These are phyloP conservation scores for Gomphus sp. DNA, from an alignment of 1,284 basidiomycete genomes.

Conservation along the genomic window DNA sequence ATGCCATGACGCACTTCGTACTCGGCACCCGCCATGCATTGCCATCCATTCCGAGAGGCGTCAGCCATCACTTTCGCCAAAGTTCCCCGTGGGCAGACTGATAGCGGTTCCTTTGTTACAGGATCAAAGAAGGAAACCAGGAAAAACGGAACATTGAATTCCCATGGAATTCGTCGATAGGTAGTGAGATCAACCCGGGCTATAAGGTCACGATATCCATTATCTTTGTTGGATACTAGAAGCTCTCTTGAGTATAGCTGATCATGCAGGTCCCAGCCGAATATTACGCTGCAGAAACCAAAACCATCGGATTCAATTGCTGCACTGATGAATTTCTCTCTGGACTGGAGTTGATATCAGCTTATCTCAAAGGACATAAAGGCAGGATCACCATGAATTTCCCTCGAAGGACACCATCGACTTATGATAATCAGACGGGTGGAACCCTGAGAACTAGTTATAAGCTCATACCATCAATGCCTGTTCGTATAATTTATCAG, in stretches of 20 bases:
- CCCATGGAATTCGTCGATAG: conserved; percentile 87
- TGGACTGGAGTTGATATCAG: conserved; percentile 44
- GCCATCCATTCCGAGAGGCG: conserved; percentile 40
- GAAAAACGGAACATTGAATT: conserved; percentile 88
- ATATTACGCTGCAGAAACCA: conserved; percentile 89
- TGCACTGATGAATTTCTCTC: conserved; percentile 84
- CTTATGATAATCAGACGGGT: conserved; percentile 27
- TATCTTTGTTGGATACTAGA: conserved; percentile 80
- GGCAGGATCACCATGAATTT: conserved; percentile 70
- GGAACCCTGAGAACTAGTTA: neutral
- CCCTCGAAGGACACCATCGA: conserved; percentile 89
- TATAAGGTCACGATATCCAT: conserved; percentile 86
- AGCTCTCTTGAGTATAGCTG: conserved; percentile 76
- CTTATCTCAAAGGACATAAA: neutral
- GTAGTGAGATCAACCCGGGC: conserved; percentile 81
- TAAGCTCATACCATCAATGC: conserved; percentile 22
- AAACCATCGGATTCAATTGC: conserved; percentile 72
- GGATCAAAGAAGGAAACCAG: conserved; percentile 85
- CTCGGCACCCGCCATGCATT: conserved; percentile 77
- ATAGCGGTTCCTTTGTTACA: conserved; percentile 65
- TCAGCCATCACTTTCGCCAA: conserved; percentile 51
- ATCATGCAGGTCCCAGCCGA: conserved; percentile 88
- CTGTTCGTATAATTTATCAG: conserved; percentile 11
- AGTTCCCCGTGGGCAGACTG: conserved; percentile 81
- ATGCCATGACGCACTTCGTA: conserved; percentile 62